Base-by-base conservation (phyloP, 2,329 filamentous ascomycete genomes). In the Calonectria pteridis region DNA sequence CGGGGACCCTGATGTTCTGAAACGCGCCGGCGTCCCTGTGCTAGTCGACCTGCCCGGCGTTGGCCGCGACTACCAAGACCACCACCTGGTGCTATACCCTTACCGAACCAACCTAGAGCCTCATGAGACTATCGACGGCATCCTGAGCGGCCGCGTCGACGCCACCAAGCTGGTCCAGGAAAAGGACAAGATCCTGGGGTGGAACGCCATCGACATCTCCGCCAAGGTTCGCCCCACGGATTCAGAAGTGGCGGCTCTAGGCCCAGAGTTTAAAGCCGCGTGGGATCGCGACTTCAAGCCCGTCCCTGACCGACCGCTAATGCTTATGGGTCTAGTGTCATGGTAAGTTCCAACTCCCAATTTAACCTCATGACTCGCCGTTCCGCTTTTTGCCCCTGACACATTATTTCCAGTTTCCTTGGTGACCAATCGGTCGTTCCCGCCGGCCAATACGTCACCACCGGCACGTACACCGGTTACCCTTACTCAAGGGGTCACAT, bases 401-500 rank as follows among this genome's bases (percentile, higher is more conserved):
- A 7, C 13, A 0, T 3, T 3, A 1, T 2, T 23, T 43, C 14
- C 6, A 82, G 82, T 37, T 88, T 86, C 77, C 82, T 87, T 1
- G 87, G 85, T 0, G 85, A 89, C 51, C 87, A 83, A 0, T 82
- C 82, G 0, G 77, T 79, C 2, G 77, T 88, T 1, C 82, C 83
- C 0, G 74, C 78, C 0, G 81, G 77, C 55, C 89, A 92, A 74
- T 92, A 92, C 75, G 83, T 91, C 35, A 87, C 87, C 0, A 80
- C 88, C 16, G 88, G 85, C 0, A 85, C 85, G 4, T 93, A 90
- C 82, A 80, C 79, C 0, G 82, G 86, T 2, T 80, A 81, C 13
- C 79, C 79, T 0, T 91, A 88, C 79, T 93, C 90, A 1, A 88
- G 91, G 0, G 92, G 92, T 2, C 86, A 87, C 69, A 86, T 93